Base-by-base conservation (phyloP, 768 basidiomycete genomes). In the Lactarius hengduanensis region DNA sequence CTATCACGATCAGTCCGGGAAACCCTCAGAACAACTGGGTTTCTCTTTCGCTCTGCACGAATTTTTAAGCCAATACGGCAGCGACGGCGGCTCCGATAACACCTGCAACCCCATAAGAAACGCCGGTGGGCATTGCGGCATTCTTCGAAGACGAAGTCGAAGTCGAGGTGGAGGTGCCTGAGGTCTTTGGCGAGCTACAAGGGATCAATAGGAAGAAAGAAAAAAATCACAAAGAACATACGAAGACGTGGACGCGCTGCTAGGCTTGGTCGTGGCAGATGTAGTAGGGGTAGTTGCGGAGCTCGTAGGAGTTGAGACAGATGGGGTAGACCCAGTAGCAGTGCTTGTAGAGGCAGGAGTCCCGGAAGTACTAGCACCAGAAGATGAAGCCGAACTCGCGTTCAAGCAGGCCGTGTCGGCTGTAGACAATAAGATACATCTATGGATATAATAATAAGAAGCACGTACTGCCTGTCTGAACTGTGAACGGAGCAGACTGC, bases 401-500 rank as follows among this genome's bases (percentile, higher is more conserved):
- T 67, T 74, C 63, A 80, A 47, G 72, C 84, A 84, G 63, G 74
- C 75, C 57, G 71, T 74, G 45, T 77, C 77, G 63, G 71, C 77
- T 78, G 62, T 5, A 55, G 30, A 40, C 13, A 20, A 22, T 67
- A 16, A 69, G 57, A 32, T 1, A n/a, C 4, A 41, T 11, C 1
- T 20, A 40, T 47, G 6, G 47, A 53, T 32, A 72, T 30, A 64
- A 72, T 32, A 71, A 43, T 38, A n/a, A 22, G 5, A 8, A 26
- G 13, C 15, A 32, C 50, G 30, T 53, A 56, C 62, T 22, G 53
- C 86, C 80, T 8, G 76, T 0, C 36, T 74, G 70, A 68, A 90
- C 73, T 18, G 75, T 78, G 79, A 91, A 81, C 2, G 84, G 38
- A 7, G 82, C 89, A 2, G 82, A 76, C 71, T 86, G 86, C 0